Evolutionary conservation across 768 basidiomycete species (phyloP).

Genomic region (Omphalotus guepiniiformis): DNA sequence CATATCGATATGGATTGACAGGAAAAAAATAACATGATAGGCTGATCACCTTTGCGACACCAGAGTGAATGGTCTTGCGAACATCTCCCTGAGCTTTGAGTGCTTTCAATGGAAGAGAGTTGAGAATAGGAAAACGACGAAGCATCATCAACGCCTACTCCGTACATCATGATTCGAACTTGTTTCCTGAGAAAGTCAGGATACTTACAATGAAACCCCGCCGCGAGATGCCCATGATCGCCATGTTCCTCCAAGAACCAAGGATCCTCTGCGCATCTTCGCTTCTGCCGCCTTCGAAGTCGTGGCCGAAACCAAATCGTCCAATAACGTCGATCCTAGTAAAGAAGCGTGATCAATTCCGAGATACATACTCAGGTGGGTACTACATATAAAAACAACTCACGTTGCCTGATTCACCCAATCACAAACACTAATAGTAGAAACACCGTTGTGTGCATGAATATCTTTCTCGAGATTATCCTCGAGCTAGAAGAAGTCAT

Average conservation of each 20-base stretch:
- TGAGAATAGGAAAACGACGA: constrained; percentile 24
- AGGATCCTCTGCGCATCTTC: constrained; percentile 25
- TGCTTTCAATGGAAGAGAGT: constrained; percentile 13
- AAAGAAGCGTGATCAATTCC: no score
- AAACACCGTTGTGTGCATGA: no score
- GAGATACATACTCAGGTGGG: no score
- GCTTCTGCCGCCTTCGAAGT: constrained; percentile 27
- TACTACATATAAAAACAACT: no score
- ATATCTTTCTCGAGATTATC: no score
- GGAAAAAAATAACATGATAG: no score
- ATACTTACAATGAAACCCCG: constrained; percentile 10
- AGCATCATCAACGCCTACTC: constrained; percentile 18
- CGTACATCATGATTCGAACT: not conserved
- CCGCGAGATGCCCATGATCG: constrained; percentile 15
- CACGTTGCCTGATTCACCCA: no score
- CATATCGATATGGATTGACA: no score
- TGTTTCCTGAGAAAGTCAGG: not conserved
- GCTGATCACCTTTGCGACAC: no score
- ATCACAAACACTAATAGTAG: no score
- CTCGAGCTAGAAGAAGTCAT: no score
- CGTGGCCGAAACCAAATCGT: constrained; percentile 30
- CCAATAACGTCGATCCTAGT: no score
- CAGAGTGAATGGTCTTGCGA: not conserved
- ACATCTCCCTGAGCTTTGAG: constrained; percentile 15
- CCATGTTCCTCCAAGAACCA: constrained; percentile 21